phyloP scores from a whole-genome alignment of 2,329 filamentous ascomycete genomes.

The Sporothrix pseudoabietina region DNA sequence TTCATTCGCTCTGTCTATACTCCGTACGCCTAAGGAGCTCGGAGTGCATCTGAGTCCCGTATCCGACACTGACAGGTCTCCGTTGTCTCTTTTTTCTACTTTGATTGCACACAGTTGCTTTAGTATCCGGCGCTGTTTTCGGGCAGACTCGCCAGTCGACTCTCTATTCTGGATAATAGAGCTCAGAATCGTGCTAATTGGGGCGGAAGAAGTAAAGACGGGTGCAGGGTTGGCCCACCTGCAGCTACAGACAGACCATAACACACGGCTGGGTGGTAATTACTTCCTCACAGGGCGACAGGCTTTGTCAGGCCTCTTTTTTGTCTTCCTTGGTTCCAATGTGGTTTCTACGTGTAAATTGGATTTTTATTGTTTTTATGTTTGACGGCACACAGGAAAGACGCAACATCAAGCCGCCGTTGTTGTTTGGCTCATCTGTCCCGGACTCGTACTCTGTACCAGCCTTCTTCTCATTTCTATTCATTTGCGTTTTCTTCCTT shows the following conservation, averaged over 20 bases:
- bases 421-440: neutral
- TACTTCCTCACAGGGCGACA: conserved; percentile 19
- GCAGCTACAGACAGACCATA: conserved; percentile 22
- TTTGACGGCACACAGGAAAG: conserved; percentile 6
- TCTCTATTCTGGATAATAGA: conserved; percentile 19
- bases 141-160: conserved; percentile 19
- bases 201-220: neutral
- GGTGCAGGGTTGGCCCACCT: conserved; percentile 14
- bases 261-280: conserved; percentile 7
- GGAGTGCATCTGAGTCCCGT: conserved; percentile 7
- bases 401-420: neutral
- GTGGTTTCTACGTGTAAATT: neutral
- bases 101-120: conserved; percentile 21
- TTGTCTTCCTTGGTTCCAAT: neutral
- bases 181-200: neutral
- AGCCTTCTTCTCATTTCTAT: neutral
- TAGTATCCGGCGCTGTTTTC: conserved; percentile 26
- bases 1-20: neutral
- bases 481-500: neutral
- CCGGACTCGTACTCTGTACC: neutral
- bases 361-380: neutral
- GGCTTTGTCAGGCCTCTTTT: conserved; percentile 7
- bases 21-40: neutral
- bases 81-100: neutral
- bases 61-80: conserved; percentile 12